Percentiles rank a stretch among this genome's conserved stretches.
phyloP scores from a whole-genome alignment of 2,329 filamentous ascomycete genomes.

The Apiospora saccharicola region DNA sequence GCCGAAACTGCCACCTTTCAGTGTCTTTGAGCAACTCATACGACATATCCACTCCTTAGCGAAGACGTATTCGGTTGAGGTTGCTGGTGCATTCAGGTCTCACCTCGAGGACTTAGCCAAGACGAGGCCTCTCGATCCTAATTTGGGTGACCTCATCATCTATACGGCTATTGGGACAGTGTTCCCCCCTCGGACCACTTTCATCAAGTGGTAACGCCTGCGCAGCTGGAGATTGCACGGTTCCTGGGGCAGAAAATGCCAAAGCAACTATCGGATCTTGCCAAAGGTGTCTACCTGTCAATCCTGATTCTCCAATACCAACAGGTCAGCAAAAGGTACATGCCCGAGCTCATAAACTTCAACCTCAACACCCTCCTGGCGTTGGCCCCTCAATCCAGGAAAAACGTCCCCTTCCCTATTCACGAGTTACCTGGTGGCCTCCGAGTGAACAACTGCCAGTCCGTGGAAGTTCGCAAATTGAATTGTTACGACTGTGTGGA shows the following conservation, averaged over 20 bases:
- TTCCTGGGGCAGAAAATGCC: conserved; percentile 83
- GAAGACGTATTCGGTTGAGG: conserved; percentile 81
- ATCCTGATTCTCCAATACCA: conserved; percentile 86
- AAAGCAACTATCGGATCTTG: conserved; percentile 69
- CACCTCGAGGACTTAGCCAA: conserved; percentile 67
- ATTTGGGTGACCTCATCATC: conserved; percentile 78
- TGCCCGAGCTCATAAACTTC: conserved; percentile 89
- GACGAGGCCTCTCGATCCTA: conserved; percentile 59
- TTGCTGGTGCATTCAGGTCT: conserved; percentile 79
- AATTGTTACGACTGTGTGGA: conserved; percentile 64
- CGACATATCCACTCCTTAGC: conserved; percentile 93
- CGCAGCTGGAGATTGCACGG: conserved; percentile 82
- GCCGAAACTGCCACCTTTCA: conserved; percentile 61
- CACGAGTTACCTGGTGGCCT: conserved; percentile 62
- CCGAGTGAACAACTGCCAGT: conserved; percentile 56
- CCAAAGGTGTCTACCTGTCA: conserved; percentile 79
- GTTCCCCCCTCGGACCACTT: conserved; percentile 98
- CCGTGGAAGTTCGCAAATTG: conserved; percentile 57
- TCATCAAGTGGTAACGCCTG: conserved; percentile 91
- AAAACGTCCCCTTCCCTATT: conserved; percentile 59
- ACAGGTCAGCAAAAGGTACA: conserved; percentile 80
- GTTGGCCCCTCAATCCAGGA: conserved; percentile 58
- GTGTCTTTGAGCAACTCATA: conserved; percentile 78
- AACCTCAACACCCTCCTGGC: conserved; percentile 75
- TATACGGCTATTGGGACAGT: conserved; percentile 83